Evolutionary conservation across 1,284 basidiomycete genomes (phyloP).

Genomic region (Sanghuangporus sanghuang): DNA sequence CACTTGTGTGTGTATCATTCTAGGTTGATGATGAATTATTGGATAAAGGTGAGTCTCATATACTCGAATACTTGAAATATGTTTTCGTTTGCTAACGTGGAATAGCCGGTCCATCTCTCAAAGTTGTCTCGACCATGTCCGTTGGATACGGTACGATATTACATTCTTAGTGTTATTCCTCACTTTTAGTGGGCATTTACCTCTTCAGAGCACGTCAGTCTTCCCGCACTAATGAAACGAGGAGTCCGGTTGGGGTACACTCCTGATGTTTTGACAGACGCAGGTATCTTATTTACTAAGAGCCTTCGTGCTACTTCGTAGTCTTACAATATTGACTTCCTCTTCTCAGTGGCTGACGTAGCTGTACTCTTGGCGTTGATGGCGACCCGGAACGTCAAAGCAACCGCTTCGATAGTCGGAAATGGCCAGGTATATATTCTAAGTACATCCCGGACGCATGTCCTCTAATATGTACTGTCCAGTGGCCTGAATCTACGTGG

Average conservation of each 20-base stretch:
- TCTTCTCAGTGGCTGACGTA: constrained; percentile 71
- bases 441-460: background rate
- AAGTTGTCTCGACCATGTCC: constrained; percentile 85
- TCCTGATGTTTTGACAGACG: constrained; percentile 84
- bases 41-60: constrained; percentile 47
- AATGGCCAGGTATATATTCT: constrained; percentile 51
- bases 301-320: background rate
- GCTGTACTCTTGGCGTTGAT: constrained; percentile 87
- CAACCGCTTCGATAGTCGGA: constrained; percentile 61
- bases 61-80: background rate
- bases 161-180: background rate
- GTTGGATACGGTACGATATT: constrained; percentile 72
- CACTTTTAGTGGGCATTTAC: background rate
- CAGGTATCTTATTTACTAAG: constrained; percentile 43
- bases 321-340: background rate
- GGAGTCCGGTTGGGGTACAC: constrained; percentile 84
- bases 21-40: constrained; percentile 73
- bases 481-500: constrained; percentile 71
- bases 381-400: constrained; percentile 76
- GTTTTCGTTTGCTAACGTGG: background rate
- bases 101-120: constrained; percentile 65
- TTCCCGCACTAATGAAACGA: constrained; percentile 56
- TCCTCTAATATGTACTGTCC: background rate
- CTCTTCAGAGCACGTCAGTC: constrained; percentile 73
- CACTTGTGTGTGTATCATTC: background rate